Conservation (phyloP, 2,329 filamentous ascomycete species). For the Fusarium nygamai region DNA sequence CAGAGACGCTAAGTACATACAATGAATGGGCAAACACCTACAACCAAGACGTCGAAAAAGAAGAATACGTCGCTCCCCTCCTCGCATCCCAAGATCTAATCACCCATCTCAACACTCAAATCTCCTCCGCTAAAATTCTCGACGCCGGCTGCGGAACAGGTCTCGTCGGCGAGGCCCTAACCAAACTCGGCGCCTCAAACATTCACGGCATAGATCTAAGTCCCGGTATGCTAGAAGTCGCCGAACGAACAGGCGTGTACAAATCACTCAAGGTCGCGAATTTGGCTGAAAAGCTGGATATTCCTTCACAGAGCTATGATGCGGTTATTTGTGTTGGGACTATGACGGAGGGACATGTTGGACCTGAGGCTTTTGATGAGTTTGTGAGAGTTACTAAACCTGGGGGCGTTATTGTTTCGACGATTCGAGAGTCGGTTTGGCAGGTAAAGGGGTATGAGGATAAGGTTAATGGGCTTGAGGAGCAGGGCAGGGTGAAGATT, state of each 20-base stretch:
- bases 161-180: slow-evolving; percentile 57
- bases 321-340: slow-evolving; percentile 61
- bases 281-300: slow-evolving; percentile 52
- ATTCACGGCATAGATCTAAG: slow-evolving; percentile 62
- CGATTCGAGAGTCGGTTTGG: slow-evolving; percentile 60
- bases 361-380: slow-evolving; percentile 56
- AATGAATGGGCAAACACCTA: slow-evolving; percentile 44
- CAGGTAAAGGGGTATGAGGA: slow-evolving; percentile 53
- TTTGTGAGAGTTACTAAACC: slow-evolving; percentile 56
- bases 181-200: slow-evolving; percentile 48
- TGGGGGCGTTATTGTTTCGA: slow-evolving; percentile 57
- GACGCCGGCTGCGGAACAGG: slow-evolving; percentile 65
- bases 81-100: slow-evolving; percentile 45
- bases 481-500: background rate
- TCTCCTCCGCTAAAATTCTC: slow-evolving; percentile 45
- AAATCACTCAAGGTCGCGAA: slow-evolving; percentile 53
- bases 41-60: slow-evolving; percentile 41
- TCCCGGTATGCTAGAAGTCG: slow-evolving; percentile 59
- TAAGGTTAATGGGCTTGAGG: slow-evolving; percentile 48
- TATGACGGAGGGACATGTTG: slow-evolving; percentile 62
- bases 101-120: slow-evolving; percentile 21
- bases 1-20: slow-evolving; percentile 30
- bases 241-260: slow-evolving; percentile 55
- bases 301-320: slow-evolving; percentile 53
- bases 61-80: slow-evolving; percentile 54